Conservation (phyloP, 192 early-diverging fungal genomes). For the Jimgerdemannia lactiflua region DNA sequence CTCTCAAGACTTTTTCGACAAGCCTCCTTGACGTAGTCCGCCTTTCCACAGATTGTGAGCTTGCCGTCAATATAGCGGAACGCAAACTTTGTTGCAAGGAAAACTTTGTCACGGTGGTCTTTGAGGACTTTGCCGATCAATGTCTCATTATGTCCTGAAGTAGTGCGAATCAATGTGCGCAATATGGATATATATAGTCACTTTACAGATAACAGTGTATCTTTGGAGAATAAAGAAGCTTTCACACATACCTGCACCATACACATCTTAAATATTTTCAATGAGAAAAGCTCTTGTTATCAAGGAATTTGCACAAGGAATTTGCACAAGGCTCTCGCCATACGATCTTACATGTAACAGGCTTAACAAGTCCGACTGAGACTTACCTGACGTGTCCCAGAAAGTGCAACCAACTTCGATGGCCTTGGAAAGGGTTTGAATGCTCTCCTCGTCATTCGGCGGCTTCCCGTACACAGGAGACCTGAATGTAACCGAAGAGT, state of each 20-base stretch:
- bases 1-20: slow-evolving; percentile 21
- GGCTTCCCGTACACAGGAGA: slow-evolving; percentile 30
- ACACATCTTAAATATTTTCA: no score
- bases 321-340: slow-evolving; percentile 39
- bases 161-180: no score
- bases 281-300: no score
- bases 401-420: slow-evolving; percentile 52
- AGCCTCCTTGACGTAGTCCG: slow-evolving; percentile 44
- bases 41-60: slow-evolving; percentile 23
- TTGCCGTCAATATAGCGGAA: slow-evolving; percentile 3
- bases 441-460: slow-evolving; percentile 31
- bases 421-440: slow-evolving; percentile 47
- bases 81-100: slow-evolving; percentile 65
- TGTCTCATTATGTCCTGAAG: no score
- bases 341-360: background rate
- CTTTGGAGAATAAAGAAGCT: no score
- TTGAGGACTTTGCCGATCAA: slow-evolving; percentile 50
- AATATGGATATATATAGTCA: no score
- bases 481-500: no score
- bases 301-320: slow-evolving; percentile 40
- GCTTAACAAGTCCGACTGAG: background rate
- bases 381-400: slow-evolving; percentile 52
- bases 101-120: slow-evolving; percentile 46
- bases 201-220: no score
- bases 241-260: no score